A percentile compares a stretch with the other conserved stretches of the same genome.
Conservation (phyloP, 228 moss, liverwort and hornwort genomes). For the Sphagnum fallax region DNA sequence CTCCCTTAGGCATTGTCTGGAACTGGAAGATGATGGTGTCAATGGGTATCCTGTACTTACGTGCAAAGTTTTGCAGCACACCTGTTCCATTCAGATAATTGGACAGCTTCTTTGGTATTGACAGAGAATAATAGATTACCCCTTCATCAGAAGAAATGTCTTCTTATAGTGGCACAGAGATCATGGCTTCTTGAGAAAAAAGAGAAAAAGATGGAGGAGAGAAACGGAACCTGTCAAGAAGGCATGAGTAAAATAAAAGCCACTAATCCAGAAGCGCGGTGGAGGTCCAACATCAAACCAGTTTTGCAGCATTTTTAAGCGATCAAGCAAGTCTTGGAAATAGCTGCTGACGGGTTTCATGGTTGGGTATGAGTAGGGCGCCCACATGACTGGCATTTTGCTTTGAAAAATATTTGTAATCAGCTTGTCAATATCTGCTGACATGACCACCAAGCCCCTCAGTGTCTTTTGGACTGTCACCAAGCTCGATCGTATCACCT, state of each 20-base stretch:
- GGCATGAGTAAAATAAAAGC: constrained; percentile 67
- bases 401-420: constrained; percentile 38
- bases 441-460: constrained; percentile 57
- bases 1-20: constrained; percentile 46
- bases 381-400: constrained; percentile 58
- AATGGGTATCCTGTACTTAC: constrained; percentile 58
- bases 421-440: constrained; percentile 52
- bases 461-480: constrained; percentile 46
- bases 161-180: no score
- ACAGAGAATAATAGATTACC: no score
- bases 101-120: no score
- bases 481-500: constrained; percentile 49
- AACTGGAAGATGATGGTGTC: constrained; percentile 56
- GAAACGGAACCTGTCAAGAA: constrained; percentile 40
- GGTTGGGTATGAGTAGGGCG: constrained; percentile 46
- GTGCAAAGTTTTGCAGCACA: constrained; percentile 56
- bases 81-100: constrained; percentile 8
- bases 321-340: constrained; percentile 46
- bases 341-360: constrained; percentile 52
- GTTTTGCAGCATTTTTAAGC: constrained; percentile 48
- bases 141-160: no score
- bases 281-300: constrained; percentile 53
- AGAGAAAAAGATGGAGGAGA: background rate
- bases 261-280: constrained; percentile 60
- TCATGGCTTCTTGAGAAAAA: background rate